A percentile compares a stretch with the other conserved stretches of the same genome.
These are phyloP conservation scores for Ambrosiella xylebori DNA, from an alignment of 2,329 filamentous ascomycete species.

Conservation along the genomic window DNA sequence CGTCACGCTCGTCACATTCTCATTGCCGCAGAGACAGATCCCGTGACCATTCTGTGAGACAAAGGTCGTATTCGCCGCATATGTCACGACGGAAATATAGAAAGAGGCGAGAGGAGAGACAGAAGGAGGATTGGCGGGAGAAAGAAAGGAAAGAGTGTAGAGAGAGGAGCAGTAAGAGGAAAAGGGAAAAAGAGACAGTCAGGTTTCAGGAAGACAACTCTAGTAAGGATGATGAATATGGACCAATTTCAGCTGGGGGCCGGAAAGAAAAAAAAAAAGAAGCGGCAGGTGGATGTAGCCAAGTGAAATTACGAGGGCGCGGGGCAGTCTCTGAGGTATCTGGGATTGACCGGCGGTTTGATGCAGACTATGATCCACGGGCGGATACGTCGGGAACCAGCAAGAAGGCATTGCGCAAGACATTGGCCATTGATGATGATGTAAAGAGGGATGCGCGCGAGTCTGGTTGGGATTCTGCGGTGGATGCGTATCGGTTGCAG, in stretches of 20 bases:
- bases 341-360: slow-evolving; percentile 68
- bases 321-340: slow-evolving; percentile 44
- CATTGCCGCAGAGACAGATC: not conserved
- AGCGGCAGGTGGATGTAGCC: slow-evolving; percentile 14
- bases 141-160: not conserved
- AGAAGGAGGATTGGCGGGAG: not conserved
- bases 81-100: not conserved
- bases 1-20: not conserved
- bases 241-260: slow-evolving; percentile 1
- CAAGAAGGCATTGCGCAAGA: not conserved
- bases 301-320: slow-evolving; percentile 43
- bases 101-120: not conserved
- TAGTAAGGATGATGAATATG: slow-evolving; percentile 4
- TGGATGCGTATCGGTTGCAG: slow-evolving; percentile 66
- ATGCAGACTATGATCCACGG: slow-evolving; percentile 41
- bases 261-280: no score
- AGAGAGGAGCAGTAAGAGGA: not conserved
- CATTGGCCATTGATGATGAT: no score
- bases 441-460: slow-evolving; percentile 18
- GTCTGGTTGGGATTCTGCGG: slow-evolving; percentile 62
- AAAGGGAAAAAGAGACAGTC: not conserved
- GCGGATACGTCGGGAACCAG: slow-evolving; percentile 24
- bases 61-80: no score
- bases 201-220: not conserved
- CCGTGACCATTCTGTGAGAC: not conserved